Evolutionary conservation across 169 alveolate genomes (phyloP).

Genomic region (Eimeria sp.): DNA sequence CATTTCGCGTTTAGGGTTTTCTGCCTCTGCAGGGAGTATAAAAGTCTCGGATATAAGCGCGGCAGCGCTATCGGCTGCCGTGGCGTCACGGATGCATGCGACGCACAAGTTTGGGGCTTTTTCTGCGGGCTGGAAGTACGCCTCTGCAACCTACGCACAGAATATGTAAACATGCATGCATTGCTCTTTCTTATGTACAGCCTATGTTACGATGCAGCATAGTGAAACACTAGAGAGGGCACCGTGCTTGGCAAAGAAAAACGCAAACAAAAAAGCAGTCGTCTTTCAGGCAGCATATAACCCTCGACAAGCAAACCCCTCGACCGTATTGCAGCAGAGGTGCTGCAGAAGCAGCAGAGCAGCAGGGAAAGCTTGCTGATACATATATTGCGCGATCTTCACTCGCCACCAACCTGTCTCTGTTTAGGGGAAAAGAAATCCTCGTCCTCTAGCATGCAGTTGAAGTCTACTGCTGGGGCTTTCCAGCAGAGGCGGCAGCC

Average conservation of each 20-base stretch:
- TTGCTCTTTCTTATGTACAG: background rate
- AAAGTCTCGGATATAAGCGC: background rate
- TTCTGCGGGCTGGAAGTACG: background rate
- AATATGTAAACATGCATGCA: background rate
- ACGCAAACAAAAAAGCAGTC: background rate
- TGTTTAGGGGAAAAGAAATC: background rate
- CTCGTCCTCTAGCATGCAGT: background rate
- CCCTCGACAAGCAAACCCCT: background rate
- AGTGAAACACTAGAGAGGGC: too few relatives aligned
- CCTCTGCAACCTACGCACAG: background rate
- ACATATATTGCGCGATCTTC: background rate
- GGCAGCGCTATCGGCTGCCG: constrained; percentile 43
- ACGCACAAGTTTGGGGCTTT: background rate
- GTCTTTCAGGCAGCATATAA: background rate
- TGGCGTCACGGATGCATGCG: constrained; percentile 27
- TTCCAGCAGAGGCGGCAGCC: constrained; percentile 45
- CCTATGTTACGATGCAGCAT: too few relatives aligned
- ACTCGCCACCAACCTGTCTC: background rate
- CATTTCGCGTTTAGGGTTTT: background rate
- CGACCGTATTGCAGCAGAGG: background rate
- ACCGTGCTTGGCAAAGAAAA: too few relatives aligned
- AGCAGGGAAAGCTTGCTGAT: background rate
- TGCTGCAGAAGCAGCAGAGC: constrained; percentile 2
- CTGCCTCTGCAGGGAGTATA: background rate
- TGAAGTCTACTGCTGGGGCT: constrained; percentile 13